Evolutionary conservation across 441 rosid genomes (phyloP).

Genomic region (Gossypium aridum): DNA sequence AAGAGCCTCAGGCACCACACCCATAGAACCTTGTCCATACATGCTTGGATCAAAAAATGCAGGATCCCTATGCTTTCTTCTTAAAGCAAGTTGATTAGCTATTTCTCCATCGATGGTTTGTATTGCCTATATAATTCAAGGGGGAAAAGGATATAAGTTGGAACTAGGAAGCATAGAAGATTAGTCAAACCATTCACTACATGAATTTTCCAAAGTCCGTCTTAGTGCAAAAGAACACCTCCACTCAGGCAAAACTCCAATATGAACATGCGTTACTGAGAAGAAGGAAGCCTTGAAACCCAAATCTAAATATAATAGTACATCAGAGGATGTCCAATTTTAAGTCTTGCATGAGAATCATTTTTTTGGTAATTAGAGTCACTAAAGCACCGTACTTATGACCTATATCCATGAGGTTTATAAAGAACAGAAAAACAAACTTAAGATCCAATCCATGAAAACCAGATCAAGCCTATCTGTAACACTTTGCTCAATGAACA

Average conservation of each 20-base stretch:
- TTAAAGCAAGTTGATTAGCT: constrained; percentile 61
- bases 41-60: constrained; percentile 72
- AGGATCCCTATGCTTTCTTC: constrained; percentile 93
- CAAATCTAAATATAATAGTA: neutral
- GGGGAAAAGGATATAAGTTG: neutral
- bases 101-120: constrained; percentile 93
- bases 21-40: constrained; percentile 68
- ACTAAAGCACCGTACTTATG: neutral
- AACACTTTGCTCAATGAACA: neutral
- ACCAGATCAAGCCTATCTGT: neutral
- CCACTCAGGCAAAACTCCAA: neutral
- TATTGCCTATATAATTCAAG: constrained; percentile 49
- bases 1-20: constrained; percentile 82
- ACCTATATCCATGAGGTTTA: neutral
- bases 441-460: neutral
- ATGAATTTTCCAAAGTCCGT: neutral
- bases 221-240: neutral
- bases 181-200: neutral
- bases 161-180: neutral
- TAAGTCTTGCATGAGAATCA: neutral
- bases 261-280: neutral
- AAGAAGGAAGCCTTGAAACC: neutral
- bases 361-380: neutral
- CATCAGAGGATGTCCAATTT: constrained; percentile 1
- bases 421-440: neutral